Evolutionary conservation across 2,329 filamentous ascomycete genomes (phyloP).

Genomic region (Huntiella abstrusa): DNA sequence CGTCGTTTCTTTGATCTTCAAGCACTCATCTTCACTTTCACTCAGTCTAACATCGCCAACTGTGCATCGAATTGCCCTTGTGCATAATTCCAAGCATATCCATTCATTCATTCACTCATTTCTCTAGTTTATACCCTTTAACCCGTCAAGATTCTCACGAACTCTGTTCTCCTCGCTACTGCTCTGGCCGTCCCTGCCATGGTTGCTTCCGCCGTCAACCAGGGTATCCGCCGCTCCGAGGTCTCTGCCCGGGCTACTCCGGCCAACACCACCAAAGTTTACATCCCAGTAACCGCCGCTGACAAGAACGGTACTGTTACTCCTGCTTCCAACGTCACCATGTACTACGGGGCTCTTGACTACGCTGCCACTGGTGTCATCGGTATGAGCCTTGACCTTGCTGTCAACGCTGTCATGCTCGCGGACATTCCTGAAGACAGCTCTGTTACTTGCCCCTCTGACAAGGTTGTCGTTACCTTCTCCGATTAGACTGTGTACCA

Average conservation of each 20-base stretch:
- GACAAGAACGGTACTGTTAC: conserved; percentile 11
- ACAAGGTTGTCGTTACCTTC: conserved; percentile 13
- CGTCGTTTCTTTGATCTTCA: neutral
- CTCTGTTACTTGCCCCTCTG: conserved; percentile 12
- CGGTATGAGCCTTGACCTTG: conserved; percentile 13
- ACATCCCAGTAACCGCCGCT: conserved; percentile 7
- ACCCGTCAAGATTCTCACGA: neutral
- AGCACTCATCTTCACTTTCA: neutral
- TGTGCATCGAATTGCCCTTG: neutral
- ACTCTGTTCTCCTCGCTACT: neutral
- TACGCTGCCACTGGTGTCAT: conserved; percentile 12
- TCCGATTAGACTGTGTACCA: conserved; percentile 8
- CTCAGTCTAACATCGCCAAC: neutral
- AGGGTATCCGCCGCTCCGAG: neutral
- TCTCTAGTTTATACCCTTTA: neutral
- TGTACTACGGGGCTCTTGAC: conserved; percentile 12
- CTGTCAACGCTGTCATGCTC: conserved; percentile 13
- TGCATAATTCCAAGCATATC: neutral
- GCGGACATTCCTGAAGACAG: conserved; percentile 12
- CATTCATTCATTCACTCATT: conserved; percentile 1
- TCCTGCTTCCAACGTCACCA: conserved; percentile 2
- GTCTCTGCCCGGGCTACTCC: neutral
- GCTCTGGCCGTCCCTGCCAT: neutral
- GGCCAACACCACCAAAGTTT: conserved; percentile 2
- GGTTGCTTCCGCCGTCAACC: neutral